Evolutionary conservation across 148 eudicot species (phyloP).

Genomic region (Rhododendron ferrugineum): DNA sequence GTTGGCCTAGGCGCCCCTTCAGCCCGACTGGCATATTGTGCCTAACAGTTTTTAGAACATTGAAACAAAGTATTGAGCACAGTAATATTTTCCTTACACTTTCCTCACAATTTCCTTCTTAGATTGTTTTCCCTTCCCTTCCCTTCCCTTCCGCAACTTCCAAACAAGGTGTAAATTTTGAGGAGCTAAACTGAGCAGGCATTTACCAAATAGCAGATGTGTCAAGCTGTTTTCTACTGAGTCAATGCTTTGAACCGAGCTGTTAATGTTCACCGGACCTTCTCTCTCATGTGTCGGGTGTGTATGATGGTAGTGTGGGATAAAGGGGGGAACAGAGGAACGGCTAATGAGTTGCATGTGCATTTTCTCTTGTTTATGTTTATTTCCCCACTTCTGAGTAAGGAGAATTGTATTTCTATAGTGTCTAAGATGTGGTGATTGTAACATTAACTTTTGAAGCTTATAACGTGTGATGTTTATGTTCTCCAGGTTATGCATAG

Average conservation of each 20-base stretch:
- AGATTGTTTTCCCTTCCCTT: not conserved
- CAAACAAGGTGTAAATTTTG: not conserved
- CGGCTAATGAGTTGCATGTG: not conserved
- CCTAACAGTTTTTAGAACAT: too few species aligned
- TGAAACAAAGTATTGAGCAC: not conserved
- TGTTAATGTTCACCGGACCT: not conserved
- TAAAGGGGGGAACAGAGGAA: not conserved
- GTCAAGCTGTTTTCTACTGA: not conserved
- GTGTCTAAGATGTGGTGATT: not conserved
- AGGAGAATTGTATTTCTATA: not conserved
- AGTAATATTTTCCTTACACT: not conserved
- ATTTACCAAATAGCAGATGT: not conserved
- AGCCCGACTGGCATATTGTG: too few species aligned
- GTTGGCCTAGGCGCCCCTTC: too few species aligned
- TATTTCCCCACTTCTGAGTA: not conserved
- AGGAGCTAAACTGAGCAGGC: not conserved
- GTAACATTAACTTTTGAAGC: not conserved
- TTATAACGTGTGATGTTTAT: conserved; percentile 10
- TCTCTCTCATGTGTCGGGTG: not conserved
- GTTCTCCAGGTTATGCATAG: conserved; percentile 72
- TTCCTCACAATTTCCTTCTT: not conserved
- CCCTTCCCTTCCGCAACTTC: not conserved
- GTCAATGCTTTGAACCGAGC: not conserved
- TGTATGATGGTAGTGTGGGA: not conserved
- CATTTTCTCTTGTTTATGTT: not conserved